These are phyloP conservation scores for Xylona heveae DNA, from an alignment of 495 filamentous ascomycete genomes.

Conservation along the genomic window DNA sequence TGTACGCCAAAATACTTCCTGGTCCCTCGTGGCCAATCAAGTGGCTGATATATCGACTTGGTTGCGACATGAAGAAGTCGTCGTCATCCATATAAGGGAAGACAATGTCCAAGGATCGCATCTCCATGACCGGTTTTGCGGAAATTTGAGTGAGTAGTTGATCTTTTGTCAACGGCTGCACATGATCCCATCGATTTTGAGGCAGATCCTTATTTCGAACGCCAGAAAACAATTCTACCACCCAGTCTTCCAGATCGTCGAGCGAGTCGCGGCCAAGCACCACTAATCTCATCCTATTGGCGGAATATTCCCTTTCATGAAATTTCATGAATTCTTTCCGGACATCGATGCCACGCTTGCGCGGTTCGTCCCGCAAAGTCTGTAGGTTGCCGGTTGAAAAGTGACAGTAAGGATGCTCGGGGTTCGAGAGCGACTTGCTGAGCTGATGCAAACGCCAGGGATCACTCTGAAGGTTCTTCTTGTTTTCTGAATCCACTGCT, in stretches of 20 bases:
- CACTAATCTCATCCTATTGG: conserved; percentile 90
- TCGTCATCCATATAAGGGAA: conserved; percentile 90
- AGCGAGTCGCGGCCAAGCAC: conserved; percentile 75
- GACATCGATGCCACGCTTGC: conserved; percentile 65
- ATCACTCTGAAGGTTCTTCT: conserved; percentile 97
- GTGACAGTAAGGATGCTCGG: conserved; percentile 79
- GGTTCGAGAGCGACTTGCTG: conserved; percentile 75
- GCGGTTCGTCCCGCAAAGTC: conserved; percentile 68
- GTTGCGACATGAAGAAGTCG: conserved; percentile 57
- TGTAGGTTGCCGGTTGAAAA: conserved; percentile 91
- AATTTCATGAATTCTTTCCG: conserved; percentile 90
- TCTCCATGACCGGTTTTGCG: conserved; percentile 93
- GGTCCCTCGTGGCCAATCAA: conserved; percentile 94
- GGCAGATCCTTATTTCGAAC: conserved; percentile 71
- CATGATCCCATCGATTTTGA: conserved; percentile 61
- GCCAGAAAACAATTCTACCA: conserved; percentile 61
- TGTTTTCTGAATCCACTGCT: conserved; percentile 96
- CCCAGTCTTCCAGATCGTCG: conserved; percentile 78
- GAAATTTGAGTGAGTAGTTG: conserved; percentile 66
- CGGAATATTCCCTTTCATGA: conserved; percentile 77
- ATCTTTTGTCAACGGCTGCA: conserved; percentile 41
- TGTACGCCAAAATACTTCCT: conserved; percentile 83
- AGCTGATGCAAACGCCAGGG: conserved; percentile 84
- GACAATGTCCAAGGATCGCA: conserved; percentile 57
- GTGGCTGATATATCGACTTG: conserved; percentile 78